Evolutionary conservation across 176 grass and related monocot species (phyloP), one percentile per base, ranked within the genome.

Genomic region (Carex cristatella): DNA sequence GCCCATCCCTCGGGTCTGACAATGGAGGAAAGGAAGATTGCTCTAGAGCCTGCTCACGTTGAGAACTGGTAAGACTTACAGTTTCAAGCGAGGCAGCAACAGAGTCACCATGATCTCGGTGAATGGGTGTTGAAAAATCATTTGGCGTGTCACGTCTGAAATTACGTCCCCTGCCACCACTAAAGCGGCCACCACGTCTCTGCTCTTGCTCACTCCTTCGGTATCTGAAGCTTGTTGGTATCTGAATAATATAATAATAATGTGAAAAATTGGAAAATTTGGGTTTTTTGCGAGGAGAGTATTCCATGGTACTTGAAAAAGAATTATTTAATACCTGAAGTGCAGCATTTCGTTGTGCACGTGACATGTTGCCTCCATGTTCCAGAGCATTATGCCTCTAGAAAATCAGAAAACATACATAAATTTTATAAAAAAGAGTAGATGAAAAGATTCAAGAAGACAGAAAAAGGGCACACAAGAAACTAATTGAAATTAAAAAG

Each of bases 161-260:
- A 74, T 87, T 88, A 76, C 84, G 85, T 1, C 91, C 90, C 65
- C 90, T 94, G 69, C 91, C 93, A 83, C 93, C 93, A 58, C 53
- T 18, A 13, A 16, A 79, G 12, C 53, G 74, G 14, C 74, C 49
- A 83, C 96, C 91, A 81, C 83, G 91, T 75, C 91, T 88, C 60
- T 89, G 91, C 53, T 94, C 93, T 89, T 94, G 88, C 81, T 95
- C 96, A 81, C 68, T 91, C 68, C 88, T 91, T 69, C 93, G 76
- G 86, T 94, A 99, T 81, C 92, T 94, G 80, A 99, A 99, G 87
- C 96, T 99, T 55, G 96, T 95, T 54, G 96, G 93, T 89, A 99
- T 92, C 93, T 95, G 84, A 73, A 89, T 67, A 82, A 67, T 60
- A 69, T 60, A 84, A 38, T 77, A 86, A 91, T 86, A 31, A 89